Evolutionary conservation across 2,329 filamentous ascomycete genomes (phyloP).

Genomic region (Mycocentrospora acerina): DNA sequence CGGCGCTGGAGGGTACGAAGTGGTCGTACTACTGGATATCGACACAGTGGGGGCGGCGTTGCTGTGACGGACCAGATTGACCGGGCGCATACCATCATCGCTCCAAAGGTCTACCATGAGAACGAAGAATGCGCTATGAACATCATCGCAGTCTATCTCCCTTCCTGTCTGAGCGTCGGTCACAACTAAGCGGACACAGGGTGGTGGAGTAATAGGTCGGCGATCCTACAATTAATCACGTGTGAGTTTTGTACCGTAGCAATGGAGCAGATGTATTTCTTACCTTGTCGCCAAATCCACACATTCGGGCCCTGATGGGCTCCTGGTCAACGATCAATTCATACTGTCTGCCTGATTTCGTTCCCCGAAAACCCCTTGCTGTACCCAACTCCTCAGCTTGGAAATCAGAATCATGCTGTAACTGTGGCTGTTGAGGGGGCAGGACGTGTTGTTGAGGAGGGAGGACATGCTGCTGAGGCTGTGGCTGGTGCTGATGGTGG

Average conservation of each 20-base stretch:
- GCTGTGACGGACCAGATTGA: slow-evolving; percentile 68
- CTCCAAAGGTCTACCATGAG: slow-evolving; percentile 71
- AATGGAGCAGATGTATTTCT: slow-evolving; percentile 19
- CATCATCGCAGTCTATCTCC: slow-evolving; percentile 78
- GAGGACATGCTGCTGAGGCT: background rate
- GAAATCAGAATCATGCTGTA: slow-evolving; percentile 39
- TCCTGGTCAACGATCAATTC: slow-evolving; percentile 82
- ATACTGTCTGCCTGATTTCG: no score
- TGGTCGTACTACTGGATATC: slow-evolving; percentile 77
- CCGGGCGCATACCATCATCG: slow-evolving; percentile 60
- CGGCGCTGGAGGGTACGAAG: slow-evolving; percentile 67
- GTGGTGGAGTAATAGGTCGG: slow-evolving; percentile 91
- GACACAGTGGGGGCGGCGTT: slow-evolving; percentile 64
- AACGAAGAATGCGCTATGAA: slow-evolving; percentile 68
- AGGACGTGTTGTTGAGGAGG: background rate
- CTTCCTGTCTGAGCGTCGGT: slow-evolving; percentile 72
- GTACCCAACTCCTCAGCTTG: no score
- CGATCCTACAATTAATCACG: slow-evolving; percentile 66
- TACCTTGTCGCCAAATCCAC: slow-evolving; percentile 97
- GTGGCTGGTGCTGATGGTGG: no score
- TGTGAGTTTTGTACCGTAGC: slow-evolving; percentile 25
- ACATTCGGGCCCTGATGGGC: slow-evolving; percentile 92
- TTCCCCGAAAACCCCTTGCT: no score
- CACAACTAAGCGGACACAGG: slow-evolving; percentile 83
- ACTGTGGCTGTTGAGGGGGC: slow-evolving; percentile 7